Evolutionary conservation across 2,329 filamentous ascomycete species (phyloP).

Genomic region (Botrytis byssoidea): DNA sequence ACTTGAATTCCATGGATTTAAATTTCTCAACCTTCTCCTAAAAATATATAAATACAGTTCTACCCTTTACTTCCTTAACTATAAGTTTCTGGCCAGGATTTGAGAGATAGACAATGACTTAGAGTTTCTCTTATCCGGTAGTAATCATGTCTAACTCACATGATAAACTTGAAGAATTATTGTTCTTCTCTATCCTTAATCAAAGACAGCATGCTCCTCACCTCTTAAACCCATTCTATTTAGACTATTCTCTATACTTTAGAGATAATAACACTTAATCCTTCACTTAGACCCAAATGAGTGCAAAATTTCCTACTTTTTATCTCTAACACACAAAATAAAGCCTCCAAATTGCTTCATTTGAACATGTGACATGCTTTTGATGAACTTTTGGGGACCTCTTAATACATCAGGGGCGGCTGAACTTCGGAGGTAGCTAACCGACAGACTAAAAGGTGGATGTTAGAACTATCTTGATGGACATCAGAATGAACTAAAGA

Average conservation of each 20-base stretch:
- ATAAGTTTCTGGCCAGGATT: neutral
- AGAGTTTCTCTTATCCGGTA: neutral
- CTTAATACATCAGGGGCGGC: neutral
- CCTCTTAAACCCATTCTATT: neutral
- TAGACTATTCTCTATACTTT: neutral
- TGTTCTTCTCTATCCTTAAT: neutral
- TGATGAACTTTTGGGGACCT: neutral
- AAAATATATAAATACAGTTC: neutral
- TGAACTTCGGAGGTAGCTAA: neutral
- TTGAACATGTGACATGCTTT: neutral
- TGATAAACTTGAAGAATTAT: rapidly evolving
- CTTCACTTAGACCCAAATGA: neutral
- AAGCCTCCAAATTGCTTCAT: neutral
- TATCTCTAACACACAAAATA: neutral
- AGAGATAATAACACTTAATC: neutral
- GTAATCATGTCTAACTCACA: neutral
- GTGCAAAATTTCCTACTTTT: neutral
- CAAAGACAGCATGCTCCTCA: neutral
- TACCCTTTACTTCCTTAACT: neutral
- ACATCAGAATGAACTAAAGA: neutral
- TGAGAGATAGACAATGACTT: neutral
- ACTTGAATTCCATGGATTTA: neutral
- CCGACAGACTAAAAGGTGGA: neutral
- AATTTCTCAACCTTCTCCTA: rapidly evolving
- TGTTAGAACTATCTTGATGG: neutral